These are phyloP conservation scores for Protomyces macrosporus DNA, from an alignment of 1,139 yeast genomes.

Conservation along the genomic window DNA sequence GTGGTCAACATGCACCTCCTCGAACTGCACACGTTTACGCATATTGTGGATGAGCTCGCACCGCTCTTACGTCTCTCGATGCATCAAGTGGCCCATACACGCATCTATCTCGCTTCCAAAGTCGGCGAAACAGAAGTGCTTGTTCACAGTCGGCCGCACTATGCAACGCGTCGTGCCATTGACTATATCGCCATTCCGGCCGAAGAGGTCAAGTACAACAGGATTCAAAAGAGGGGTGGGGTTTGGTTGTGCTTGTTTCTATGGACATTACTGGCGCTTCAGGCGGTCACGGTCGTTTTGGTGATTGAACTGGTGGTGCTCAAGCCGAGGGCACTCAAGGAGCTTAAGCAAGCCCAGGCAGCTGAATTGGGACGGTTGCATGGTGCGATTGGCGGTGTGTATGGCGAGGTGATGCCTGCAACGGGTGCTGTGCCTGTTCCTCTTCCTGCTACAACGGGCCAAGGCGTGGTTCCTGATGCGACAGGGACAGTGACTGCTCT, in stretches of 20 bases:
- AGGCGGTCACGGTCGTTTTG: neutral
- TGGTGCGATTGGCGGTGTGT: neutral
- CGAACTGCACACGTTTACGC: constrained; percentile 7
- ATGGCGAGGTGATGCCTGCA: neutral
- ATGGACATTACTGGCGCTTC: neutral
- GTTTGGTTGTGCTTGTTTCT: constrained; percentile 12
- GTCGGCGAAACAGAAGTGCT: constrained; percentile 20
- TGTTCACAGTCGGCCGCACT: constrained; percentile 18
- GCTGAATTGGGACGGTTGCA: neutral
- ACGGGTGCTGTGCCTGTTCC: neutral
- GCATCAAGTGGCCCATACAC: constrained; percentile 8
- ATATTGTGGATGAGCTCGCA: constrained; percentile 14
- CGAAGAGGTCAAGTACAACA: neutral
- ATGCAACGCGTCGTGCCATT: constrained; percentile 1
- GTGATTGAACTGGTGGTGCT: neutral
- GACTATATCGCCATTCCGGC: constrained; percentile 19
- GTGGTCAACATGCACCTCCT: constrained; percentile 2
- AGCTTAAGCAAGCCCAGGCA: neutral
- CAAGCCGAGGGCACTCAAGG: neutral
- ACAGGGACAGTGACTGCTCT: neutral
- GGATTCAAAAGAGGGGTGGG: neutral
- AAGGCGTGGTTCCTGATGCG: neutral
- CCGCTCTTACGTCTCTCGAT: neutral
- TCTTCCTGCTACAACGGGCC: neutral
- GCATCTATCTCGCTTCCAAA: constrained; percentile 9